phyloP scores from a whole-genome alignment of 129 eudicot genomes.

The Flaveria ramosissima region DNA sequence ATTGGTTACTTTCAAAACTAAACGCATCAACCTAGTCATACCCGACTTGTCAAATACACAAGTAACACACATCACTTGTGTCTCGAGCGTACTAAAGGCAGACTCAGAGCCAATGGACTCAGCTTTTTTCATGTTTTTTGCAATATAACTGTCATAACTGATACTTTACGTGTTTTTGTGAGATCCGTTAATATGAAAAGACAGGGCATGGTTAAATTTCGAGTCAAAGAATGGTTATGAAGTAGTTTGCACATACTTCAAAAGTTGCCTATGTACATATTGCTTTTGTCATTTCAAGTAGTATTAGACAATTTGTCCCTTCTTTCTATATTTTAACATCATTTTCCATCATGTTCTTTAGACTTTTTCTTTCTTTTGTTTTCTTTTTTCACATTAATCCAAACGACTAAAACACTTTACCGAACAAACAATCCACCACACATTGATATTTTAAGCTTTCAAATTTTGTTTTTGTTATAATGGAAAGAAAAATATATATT shows the following conservation, averaged over 20 bases:
- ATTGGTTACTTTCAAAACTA: neutral
- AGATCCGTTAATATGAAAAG: slow-evolving; percentile 8
- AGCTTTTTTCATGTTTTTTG: neutral
- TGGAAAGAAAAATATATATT: neutral
- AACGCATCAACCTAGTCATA: neutral
- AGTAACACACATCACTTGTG: neutral
- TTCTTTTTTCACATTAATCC: slow-evolving; percentile 23
- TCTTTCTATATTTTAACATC: slow-evolving; percentile 34
- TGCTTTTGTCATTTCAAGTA: slow-evolving; percentile 42
- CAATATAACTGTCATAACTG: neutral
- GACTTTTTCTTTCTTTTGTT: slow-evolving; percentile 36
- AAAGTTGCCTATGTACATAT: slow-evolving; percentile 14
- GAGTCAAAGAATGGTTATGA: slow-evolving; percentile 32
- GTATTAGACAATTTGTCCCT: slow-evolving; percentile 38
- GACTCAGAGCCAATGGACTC: neutral
- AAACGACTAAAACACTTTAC: slow-evolving; percentile 33
- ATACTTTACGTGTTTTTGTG: slow-evolving; percentile 2
- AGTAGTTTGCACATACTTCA: slow-evolving; percentile 43
- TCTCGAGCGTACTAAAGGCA: neutral
- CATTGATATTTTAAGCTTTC: neutral
- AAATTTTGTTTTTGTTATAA: neutral
- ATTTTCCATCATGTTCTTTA: slow-evolving; percentile 39
- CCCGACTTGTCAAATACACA: neutral
- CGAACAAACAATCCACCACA: slow-evolving; percentile 27
- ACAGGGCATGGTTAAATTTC: slow-evolving; percentile 25